Percentiles rank a stretch among this genome's conserved stretches.
Evolutionary conservation across 1,139 yeast genomes (phyloP).

Genomic region (Pichia terricola): DNA sequence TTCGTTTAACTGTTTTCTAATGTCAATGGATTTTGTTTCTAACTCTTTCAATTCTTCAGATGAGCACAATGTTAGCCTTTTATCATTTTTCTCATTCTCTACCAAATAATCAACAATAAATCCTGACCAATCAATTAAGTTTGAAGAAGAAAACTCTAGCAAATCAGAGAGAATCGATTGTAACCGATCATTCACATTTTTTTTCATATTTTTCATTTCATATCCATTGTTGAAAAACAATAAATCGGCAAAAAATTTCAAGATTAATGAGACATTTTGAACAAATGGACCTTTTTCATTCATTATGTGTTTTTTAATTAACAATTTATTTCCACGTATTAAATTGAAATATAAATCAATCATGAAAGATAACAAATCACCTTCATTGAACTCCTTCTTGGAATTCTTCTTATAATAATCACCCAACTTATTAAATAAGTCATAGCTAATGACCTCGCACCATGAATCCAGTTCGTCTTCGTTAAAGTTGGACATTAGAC

Average conservation of each 20-base stretch:
- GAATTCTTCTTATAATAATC: background rate
- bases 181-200: conserved; percentile 47
- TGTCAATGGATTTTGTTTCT: conserved; percentile 2
- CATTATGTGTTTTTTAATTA: conserved; percentile 9
- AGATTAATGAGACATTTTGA: conserved; percentile 29
- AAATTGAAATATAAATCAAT: conserved; percentile 57
- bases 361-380: conserved; percentile 38
- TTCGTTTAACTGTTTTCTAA: conserved; percentile 3
- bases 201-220: conserved; percentile 27
- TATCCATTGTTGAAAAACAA: conserved; percentile 3
- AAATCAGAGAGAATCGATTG: conserved; percentile 57
- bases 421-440: background rate
- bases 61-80: background rate
- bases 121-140: conserved; percentile 13
- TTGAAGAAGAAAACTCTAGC: conserved; percentile 28
- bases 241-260: conserved; percentile 32
- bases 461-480: background rate
- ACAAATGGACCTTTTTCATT: conserved; percentile 17
- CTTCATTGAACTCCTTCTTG: conserved; percentile 28
- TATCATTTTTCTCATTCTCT: conserved; percentile 16
- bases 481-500: conserved; percentile 27
- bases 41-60: conserved; percentile 3
- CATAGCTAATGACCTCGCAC: background rate
- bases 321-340: conserved; percentile 37
- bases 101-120: conserved; percentile 15